phyloP scores from a whole-genome alignment of 352 stramenopile species.

The Phytophthora sp. region DNA sequence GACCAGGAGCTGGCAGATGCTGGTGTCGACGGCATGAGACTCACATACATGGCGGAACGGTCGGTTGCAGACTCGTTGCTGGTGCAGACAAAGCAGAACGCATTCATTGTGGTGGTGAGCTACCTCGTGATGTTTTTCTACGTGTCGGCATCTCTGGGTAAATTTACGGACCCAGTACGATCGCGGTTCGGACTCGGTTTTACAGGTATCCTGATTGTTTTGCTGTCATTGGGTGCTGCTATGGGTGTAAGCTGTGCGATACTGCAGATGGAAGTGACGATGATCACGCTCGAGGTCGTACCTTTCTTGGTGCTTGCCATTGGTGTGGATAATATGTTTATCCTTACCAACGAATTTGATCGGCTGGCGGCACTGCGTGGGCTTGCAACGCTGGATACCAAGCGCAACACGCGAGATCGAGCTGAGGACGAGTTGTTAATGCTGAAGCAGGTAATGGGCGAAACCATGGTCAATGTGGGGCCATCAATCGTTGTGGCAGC shows the following conservation, averaged over 20 bases:
- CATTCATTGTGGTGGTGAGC: conserved; percentile 86
- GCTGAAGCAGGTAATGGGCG: conserved; percentile 71
- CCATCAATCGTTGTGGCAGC: conserved; percentile 89
- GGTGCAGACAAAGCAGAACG: conserved; percentile 89
- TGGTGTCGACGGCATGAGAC: conserved; percentile 58
- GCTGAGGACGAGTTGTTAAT: conserved; percentile 45
- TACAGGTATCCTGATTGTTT: conserved; percentile 86
- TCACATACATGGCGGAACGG: conserved; percentile 88
- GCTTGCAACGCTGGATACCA: conserved; percentile 37
- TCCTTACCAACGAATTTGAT: conserved; percentile 90
- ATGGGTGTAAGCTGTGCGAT: conserved; percentile 73
- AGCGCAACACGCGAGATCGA: conserved; percentile 34
- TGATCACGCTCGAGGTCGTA: conserved; percentile 93
- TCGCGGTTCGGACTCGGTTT: conserved; percentile 85
- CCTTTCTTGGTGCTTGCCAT: conserved; percentile 93
- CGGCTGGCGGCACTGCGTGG: conserved; percentile 58
- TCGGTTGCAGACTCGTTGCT: conserved; percentile 84
- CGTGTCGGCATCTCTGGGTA: conserved; percentile 85
- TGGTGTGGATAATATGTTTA: conserved; percentile 94
- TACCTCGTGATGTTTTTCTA: conserved; percentile 93
- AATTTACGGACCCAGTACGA: conserved; percentile 63
- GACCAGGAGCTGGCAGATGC: conserved; percentile 30
- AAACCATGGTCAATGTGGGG: conserved; percentile 82
- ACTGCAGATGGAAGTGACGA: conserved; percentile 84
- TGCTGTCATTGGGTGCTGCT: conserved; percentile 75